Evolutionary conservation across 129 eudicot genomes (phyloP).

Genomic region (Solidago caesia): DNA sequence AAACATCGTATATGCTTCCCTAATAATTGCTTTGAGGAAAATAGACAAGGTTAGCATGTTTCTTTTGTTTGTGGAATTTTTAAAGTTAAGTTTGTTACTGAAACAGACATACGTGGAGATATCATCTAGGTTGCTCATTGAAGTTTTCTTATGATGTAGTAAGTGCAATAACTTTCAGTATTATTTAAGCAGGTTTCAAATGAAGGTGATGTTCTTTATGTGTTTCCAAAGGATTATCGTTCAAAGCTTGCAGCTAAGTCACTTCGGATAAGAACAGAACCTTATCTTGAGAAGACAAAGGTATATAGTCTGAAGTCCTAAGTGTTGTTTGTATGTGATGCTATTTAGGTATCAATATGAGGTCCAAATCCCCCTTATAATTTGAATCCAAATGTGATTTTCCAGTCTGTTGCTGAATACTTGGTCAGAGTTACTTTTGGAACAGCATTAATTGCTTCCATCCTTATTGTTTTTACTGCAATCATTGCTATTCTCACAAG

Average conservation of each 20-base stretch:
- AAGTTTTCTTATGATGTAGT: neutral
- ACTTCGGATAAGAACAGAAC: constrained; percentile 72
- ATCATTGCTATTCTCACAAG: constrained; percentile 74
- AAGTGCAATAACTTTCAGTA: constrained; percentile 16
- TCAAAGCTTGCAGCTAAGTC: constrained; percentile 81
- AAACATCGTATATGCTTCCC: too few relatives aligned
- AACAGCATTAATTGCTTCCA: constrained; percentile 87
- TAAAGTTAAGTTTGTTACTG: neutral
- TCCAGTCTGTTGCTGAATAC: constrained; percentile 82
- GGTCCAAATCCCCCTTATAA: constrained; percentile 20
- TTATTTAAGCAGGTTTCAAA: constrained; percentile 71
- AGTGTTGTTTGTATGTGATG: neutral
- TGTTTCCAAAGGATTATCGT: constrained; percentile 81
- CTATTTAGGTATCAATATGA: neutral
- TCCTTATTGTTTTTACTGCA: constrained; percentile 78
- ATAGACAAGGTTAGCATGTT: too few relatives aligned
- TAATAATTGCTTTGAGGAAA: too few relatives aligned
- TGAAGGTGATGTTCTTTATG: constrained; percentile 95
- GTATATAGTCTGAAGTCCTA: constrained; percentile 34
- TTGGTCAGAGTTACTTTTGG: constrained; percentile 85
- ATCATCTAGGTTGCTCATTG: neutral
- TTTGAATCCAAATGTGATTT: constrained; percentile 28
- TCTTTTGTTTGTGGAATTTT: too few relatives aligned
- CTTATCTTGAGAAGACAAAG: constrained; percentile 83
- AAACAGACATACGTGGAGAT: neutral